Evolutionary conservation across 164 flowering plant species (phyloP), one percentile per base, ranked within the genome.

Genomic region (Umbilicus rupestris): DNA sequence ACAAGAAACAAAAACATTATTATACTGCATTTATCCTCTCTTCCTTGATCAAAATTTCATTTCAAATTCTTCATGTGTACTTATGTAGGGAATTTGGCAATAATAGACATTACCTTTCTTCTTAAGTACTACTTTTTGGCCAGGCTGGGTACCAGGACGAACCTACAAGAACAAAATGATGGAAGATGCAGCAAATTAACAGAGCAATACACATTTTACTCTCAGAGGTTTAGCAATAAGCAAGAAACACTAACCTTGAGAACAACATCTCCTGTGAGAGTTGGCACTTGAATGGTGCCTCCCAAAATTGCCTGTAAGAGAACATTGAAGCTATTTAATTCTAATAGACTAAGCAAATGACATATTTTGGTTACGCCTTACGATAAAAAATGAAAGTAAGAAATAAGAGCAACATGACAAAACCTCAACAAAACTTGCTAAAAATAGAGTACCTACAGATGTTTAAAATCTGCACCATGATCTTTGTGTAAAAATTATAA

Each of bases 261-360:
- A 42, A 94, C 96, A 63, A 91, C 96, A 78, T 94, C 97, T 69
- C 98, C 97, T 16, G 93, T 78, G 19, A 94, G 87, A 71, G 98
- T 94, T 58, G 97, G 98, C 59, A 89, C 96, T 70, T 90, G 96
- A 64, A 91, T 78, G n/a, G 98, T 89, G 72, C 98, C 98, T 52
- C 98, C 98, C 72, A 91, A 81, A 71, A 91, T 84, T 73, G 98
- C 98, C 98, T 94, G 83, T 73, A 71, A 73, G 35, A 44, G 46
- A 47, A 66, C 31, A 31, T 42, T 28, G 46, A 12, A 63, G 29
- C 37, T 47, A 7, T 26, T 47, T 28, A 50, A 11, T 10, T 15
- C 1, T 7, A 8, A 31, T 6, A 22, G 17, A 46, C 26, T 28
- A 16, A n/a, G 55, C 6, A 20, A 24, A 35, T 33, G 59, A 45